Conservation (phyloP, 2,329 filamentous ascomycete species). For the Colletotrichum scovillei region DNA sequence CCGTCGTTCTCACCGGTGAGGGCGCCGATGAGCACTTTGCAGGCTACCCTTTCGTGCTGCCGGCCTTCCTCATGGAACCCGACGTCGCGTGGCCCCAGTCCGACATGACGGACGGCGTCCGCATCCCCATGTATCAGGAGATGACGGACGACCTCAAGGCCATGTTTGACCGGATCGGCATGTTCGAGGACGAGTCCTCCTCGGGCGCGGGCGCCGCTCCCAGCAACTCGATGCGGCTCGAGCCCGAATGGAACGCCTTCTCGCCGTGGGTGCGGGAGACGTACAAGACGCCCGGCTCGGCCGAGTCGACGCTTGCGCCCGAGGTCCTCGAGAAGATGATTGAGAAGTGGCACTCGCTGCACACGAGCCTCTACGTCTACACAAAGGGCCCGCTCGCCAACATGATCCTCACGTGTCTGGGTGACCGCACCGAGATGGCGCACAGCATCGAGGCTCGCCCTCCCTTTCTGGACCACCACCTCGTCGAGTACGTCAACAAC, state of each 20-base stretch:
- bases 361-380: constrained; percentile 43
- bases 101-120: constrained; percentile 14
- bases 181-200: constrained; percentile 30
- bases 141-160: constrained; percentile 25
- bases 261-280: constrained; percentile 33
- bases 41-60: constrained; percentile 59
- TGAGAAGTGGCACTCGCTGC: constrained; percentile 44
- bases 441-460: constrained; percentile 48
- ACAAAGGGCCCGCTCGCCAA: constrained; percentile 40
- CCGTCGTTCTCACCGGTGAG: constrained; percentile 65
- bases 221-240: constrained; percentile 10
- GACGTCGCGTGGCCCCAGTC: constrained; percentile 51
- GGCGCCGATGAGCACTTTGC: constrained; percentile 66
- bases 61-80: constrained; percentile 60
- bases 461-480: constrained; percentile 49
- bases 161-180: constrained; percentile 30
- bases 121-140: constrained; percentile 23
- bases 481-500: constrained; percentile 45
- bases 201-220: neutral
- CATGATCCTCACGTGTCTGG: constrained; percentile 44
- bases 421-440: constrained; percentile 50
- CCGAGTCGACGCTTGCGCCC: constrained; percentile 27
- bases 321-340: constrained; percentile 40
- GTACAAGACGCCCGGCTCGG: constrained; percentile 36
- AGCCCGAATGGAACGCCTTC: constrained; percentile 31